Percentiles rank a stretch among this genome's conserved stretches.
These are phyloP conservation scores for Rostrohypoxylon terebratum DNA, from an alignment of 495 filamentous ascomycete genomes.

Conservation along the genomic window DNA sequence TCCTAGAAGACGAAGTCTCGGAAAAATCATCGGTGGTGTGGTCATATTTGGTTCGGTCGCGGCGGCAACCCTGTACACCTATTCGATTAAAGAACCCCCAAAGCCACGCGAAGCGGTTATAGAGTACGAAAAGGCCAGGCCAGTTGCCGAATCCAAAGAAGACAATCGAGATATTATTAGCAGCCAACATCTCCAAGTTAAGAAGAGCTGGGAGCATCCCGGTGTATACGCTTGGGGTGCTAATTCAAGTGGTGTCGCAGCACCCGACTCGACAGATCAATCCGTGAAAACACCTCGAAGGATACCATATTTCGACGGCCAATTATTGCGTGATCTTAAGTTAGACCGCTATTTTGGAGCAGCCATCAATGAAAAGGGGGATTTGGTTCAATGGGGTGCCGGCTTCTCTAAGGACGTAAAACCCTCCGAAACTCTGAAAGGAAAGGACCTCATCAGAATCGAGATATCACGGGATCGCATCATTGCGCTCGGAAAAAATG, in stretches of 20 bases:
- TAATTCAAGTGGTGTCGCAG: slow-evolving; percentile 85
- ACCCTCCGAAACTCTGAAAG: slow-evolving; percentile 79
- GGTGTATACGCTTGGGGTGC: slow-evolving; percentile 95
- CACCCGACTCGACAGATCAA: slow-evolving; percentile 81
- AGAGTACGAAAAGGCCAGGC: slow-evolving; percentile 70
- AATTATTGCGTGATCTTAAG: slow-evolving; percentile 87
- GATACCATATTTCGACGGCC: slow-evolving; percentile 85
- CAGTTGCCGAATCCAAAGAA: slow-evolving; percentile 67
- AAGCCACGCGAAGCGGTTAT: slow-evolving; percentile 58
- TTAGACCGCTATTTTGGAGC: slow-evolving; percentile 85
- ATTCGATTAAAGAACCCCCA: slow-evolving; percentile 23
- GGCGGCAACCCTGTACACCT: slow-evolving; percentile 40
- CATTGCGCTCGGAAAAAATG: slow-evolving; percentile 78
- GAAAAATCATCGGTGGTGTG: slow-evolving; percentile 34
- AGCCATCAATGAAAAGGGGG: slow-evolving; percentile 87
- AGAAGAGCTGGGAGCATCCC: slow-evolving; percentile 87
- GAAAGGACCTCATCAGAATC: slow-evolving; percentile 81
- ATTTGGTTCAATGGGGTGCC: slow-evolving; percentile 91
- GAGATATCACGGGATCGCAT: slow-evolving; percentile 83
- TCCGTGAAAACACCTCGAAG: slow-evolving; percentile 82
- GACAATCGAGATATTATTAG: slow-evolving; percentile 77
- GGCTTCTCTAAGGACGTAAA: slow-evolving; percentile 68
- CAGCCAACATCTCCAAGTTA: slow-evolving; percentile 84
- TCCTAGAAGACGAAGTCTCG: slow-evolving; percentile 16
- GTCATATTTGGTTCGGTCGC: slow-evolving; percentile 40